Percentiles rank a stretch among this genome's conserved stretches.
phyloP scores from a whole-genome alignment of 2,329 filamentous ascomycete genomes.

The Exophiala sideris region DNA sequence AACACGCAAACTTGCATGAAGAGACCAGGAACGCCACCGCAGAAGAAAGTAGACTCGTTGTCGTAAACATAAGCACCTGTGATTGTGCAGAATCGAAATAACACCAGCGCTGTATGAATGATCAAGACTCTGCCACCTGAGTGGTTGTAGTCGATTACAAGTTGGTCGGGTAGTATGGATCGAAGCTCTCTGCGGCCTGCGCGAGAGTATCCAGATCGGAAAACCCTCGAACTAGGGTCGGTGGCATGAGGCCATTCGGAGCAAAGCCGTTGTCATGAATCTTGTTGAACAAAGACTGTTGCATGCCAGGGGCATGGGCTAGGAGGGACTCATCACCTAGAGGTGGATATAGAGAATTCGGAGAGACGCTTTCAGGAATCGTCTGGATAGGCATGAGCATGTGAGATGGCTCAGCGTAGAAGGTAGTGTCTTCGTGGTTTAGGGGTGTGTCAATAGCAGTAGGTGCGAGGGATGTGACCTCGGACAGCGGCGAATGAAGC shows the following conservation, averaged over 20 bases:
- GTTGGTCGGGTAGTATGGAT: constrained; percentile 24
- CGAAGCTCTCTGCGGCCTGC: constrained; percentile 27
- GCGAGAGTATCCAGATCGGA: constrained; percentile 30
- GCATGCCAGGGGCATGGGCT: neutral
- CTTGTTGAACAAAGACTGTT: constrained; percentile 11
- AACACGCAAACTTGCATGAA: too few relatives aligned
- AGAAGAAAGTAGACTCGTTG: too few relatives aligned
- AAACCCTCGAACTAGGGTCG: constrained; percentile 24
- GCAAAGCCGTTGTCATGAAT: neutral
- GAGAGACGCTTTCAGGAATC: constrained; percentile 23
- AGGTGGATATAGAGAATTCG: constrained; percentile 26
- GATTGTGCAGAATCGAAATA: neutral
- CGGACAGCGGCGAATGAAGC: constrained; percentile 26
- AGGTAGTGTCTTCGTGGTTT: constrained; percentile 14
- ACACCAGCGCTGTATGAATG: constrained; percentile 14
- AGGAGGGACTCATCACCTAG: constrained; percentile 23
- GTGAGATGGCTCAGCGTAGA: constrained; percentile 20
- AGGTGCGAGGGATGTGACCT: constrained; percentile 25
- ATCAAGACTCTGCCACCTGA: too few relatives aligned
- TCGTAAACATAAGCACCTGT: constrained; percentile 1
- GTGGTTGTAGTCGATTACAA: constrained; percentile 8
- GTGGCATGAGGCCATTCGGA: constrained; percentile 13
- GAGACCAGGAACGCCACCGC: too few relatives aligned
- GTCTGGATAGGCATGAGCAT: constrained; percentile 22
- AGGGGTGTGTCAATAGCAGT: constrained; percentile 24